Evolutionary conservation across 208 protist genomes (phyloP), one percentile per base, ranked within the genome.

Genomic region (Blastocrithidia nonstop): DNA sequence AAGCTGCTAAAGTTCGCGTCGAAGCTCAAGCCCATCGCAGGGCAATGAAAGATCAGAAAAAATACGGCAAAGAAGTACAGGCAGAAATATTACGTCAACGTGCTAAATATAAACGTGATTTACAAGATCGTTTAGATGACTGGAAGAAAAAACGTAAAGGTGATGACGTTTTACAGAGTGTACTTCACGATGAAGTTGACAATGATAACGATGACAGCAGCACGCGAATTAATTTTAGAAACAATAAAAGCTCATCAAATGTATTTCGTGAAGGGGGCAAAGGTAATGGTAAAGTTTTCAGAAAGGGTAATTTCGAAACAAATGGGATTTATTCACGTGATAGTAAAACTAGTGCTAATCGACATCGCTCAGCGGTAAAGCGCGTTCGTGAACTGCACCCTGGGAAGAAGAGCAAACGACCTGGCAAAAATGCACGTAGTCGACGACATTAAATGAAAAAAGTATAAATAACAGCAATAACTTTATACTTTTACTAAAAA

Each of bases 31-130:
- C 79, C 20, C 78, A 89, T 57, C 71, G 74, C 28, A 78, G 80
- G 45, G 66, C 77, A 21, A 88, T 94, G 81, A 88, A 91, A 61
- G 85, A 91, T 25, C 85, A 91, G 73, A 95, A 95, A 72, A 95
- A 94, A 70, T 96, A 90, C 53, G 93, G 93, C 43, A 96, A 96
- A 66, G 84, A 93, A 55, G 76, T 96, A 16, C 89, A 96, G 66
- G 87, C 81, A 16, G 83, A 96, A 67, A 83, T 95, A 46, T 57
- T 91, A 44, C 80, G 83, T 20, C 87, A 96, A 64, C 69, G 88
- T 24, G 84, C 89, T 46, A 89, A 91, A 64, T 85, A 93, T 61
- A 96, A 96, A 75, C 64, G 83, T 9, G 82, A 95, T 45, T 86
- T 89, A 72, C 69, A 84, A 33, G 74, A 79, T 33, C 71, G 66